Base-by-base conservation (phyloP, 2,329 filamentous ascomycete genomes). In the Trichoderma sp. region DNA sequence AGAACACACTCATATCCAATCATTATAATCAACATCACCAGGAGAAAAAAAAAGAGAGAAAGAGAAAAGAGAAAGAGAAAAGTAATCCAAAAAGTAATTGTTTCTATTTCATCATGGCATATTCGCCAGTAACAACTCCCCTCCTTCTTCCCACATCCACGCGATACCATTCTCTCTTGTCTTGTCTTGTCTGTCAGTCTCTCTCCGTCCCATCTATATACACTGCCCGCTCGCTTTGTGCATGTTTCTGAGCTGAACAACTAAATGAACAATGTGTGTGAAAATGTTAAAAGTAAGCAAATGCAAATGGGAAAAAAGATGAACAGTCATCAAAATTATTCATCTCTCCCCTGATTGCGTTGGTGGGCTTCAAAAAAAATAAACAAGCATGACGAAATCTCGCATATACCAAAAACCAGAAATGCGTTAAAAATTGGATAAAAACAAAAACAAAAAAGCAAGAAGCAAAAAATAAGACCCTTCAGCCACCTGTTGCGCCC, bases 401-500 rank as follows among this genome's bases (percentile, higher is more conserved):
- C 32, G 20, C 20, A 28, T n/a, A 23, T 20, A 43, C 15, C 39
- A 43, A 28, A 63, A 43, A n/a, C 20, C 32, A 50, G 26, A 20
- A 28, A 36, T 63, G 34, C n/a, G 59, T 28, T 20, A 50, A 50
- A 61, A 59, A 26, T n/a, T 30, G 30, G 57, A 30, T 9, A 26
- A 43, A 39, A 57, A 32, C 23, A 30, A 20, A 36, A 53, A 28
- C 34, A 50, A 59, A 68, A 59, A 61, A n/a, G 43, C 39, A 47
- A 23, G 15, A 36, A 55, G 28, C 30, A 55, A 39, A 53, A 36
- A 59, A 68, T 43, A 59, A 3, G 34, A 59, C 50, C 66, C 30
- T 34, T 69, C 66, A 69, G 26, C 66, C 66, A 58, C 66, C 66
- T 50, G 30, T 50, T 67, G 36, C 66, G 66, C 66, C 68, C 50